Base-by-base conservation (phyloP, 768 basidiomycete species). In the Cystofilobasidium ferigula region DNA sequence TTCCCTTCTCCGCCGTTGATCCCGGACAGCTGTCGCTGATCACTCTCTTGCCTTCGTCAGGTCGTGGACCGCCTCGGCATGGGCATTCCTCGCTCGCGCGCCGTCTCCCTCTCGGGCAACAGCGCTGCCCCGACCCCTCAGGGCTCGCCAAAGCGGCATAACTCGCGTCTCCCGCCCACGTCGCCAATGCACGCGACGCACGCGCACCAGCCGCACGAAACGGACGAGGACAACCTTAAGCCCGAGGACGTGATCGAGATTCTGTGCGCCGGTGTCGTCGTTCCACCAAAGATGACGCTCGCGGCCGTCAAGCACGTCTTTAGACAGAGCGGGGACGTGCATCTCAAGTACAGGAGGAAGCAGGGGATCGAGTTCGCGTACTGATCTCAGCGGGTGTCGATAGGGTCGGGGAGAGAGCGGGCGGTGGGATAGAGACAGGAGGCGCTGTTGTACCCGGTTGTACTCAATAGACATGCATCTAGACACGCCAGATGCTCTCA, bases 281-380 rank as follows among this genome's bases (percentile, higher is more conserved):
- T 98, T 38, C 87, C 93, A 28, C 78, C 87, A 32, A 84, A 85
- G 69, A 91, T 94, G 85, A 93, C 88, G 7, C 81, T 99, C 40
- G 93, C 88, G 5, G 87, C 87, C 22, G 86, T 93, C 65, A 84
- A 89, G 68, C 90, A 93, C 71, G 82, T 91, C 26, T 95, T 73
- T 64, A 70, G 74, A 0, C 42, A 61, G 28, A 73, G 74, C 24
- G 74, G 73, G 56, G 76, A 77, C 69, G 73, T 76, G 65, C 63
- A 75, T 26, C 68, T 77, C 54, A 68, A 73, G 35, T 67, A 61
- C 28, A 26, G 58, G 36, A 9, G 57, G 35, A 62, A 56, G 65
- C 42, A 67, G 38, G 10, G 56, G 6, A 24, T 18, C 26, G 56
- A 40, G 34, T 42, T 45, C 28, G 10, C 24, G 22, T 43, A 28